Percentiles rank a stretch among this genome's conserved stretches.
Conservation (phyloP, 805 yeast genomes). For the Yamadazyma kitorensis region DNA sequence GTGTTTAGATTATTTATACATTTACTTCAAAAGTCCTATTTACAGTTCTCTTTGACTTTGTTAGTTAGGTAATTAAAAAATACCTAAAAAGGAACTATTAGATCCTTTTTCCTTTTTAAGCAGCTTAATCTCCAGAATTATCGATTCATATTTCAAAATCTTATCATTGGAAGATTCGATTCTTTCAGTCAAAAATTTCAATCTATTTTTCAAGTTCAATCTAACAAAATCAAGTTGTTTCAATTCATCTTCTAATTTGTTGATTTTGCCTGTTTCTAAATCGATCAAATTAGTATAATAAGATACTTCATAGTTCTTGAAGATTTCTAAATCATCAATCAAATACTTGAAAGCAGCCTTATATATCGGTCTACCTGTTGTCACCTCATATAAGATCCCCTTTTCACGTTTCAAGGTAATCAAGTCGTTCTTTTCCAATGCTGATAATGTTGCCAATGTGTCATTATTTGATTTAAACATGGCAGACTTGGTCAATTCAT, state of each 20-base stretch:
- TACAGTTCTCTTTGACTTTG: no score
- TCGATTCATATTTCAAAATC: constrained; percentile 27
- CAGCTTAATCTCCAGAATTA: constrained; percentile 22
- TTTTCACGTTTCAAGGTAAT: constrained; percentile 69
- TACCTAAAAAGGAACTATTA: constrained; percentile 10
- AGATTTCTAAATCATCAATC: constrained; percentile 53
- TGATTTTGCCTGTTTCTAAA: constrained; percentile 60
- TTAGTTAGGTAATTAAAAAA: constrained; percentile 3
- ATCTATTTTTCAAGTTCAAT: constrained; percentile 54
- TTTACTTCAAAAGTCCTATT: no score
- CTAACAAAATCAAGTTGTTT: constrained; percentile 44
- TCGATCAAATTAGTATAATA: constrained; percentile 53
- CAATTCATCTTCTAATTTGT: constrained; percentile 69
- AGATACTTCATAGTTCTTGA: constrained; percentile 61
- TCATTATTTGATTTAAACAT: constrained; percentile 57
- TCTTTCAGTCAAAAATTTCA: constrained; percentile 65
- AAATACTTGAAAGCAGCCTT: constrained; percentile 74
- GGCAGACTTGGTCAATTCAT: constrained; percentile 51
- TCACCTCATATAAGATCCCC: constrained; percentile 65
- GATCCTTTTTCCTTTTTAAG: no score
- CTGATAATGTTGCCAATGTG: constrained; percentile 47
- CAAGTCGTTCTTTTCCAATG: constrained; percentile 77
- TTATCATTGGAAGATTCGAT: constrained; percentile 57
- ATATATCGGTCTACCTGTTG: constrained; percentile 82
- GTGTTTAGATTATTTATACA: no score